Evolutionary conservation across 805 yeast genomes (phyloP), one percentile per base, ranked within the genome.

Genomic region (Lipomyces yamadae): DNA sequence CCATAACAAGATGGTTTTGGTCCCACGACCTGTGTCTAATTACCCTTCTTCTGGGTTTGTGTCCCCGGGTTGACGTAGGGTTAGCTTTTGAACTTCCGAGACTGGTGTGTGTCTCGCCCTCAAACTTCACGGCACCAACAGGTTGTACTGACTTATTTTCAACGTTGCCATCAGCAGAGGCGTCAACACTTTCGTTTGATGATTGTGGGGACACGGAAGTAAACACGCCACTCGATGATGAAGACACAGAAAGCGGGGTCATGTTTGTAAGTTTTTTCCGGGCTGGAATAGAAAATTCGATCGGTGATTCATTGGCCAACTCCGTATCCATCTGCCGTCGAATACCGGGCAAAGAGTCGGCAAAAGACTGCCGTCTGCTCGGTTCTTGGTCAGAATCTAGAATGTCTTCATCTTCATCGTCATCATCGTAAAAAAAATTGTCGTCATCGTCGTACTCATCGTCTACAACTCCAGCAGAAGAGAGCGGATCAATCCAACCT

Each of bases 11-110:
- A 8, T 66, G 42, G 30, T 60, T 35, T 42, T 52, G 33, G n/a
- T 66, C 70, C 72, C 71, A 64, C 42, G 64, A 55, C 13, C 55
- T 56, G 13, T 56, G 66, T 24, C 70, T 69, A 53, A 56, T 61
- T 32, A 53, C 32, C 56, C 55, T 60, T 35, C 70, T 45, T 37
- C 58, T 50, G 10, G 48, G 60, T 54, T 53, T 58, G 2, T 8
- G 24, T 24, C 48, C 48, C 10, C 48, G 48, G n/a, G 48, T 15
- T 18, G 48, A 42, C 6, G 48, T n/a, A 2, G 18, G 24, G 48
- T 5, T 42, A 24, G 48, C 8, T n/a, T 5, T 42, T 3, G 48
- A 42, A n/a, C 24, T 42, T 42, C 48, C 48, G n/a, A 7, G 18
- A 42, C 6, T 15, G n/a, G n/a, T 2, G 6, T 4, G 48, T 42